Conservation (phyloP, 116 monocot species). For the Cymodocea nodosa region DNA sequence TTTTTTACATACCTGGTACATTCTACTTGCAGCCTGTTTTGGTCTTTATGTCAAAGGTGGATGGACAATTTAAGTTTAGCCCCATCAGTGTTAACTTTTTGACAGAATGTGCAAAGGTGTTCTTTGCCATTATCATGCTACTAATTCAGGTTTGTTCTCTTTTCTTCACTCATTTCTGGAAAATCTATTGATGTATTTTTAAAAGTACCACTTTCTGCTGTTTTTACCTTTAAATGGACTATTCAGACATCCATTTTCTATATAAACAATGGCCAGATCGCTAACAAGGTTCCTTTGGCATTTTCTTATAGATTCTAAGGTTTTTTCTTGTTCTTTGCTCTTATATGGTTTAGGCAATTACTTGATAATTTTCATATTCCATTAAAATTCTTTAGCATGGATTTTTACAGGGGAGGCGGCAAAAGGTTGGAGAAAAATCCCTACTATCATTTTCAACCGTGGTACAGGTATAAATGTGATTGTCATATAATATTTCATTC, state of each 20-base stretch:
- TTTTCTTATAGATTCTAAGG: no score
- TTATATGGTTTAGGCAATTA: background rate
- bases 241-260: no score
- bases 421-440: constrained; percentile 82
- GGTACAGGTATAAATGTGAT: constrained; percentile 41
- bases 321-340: background rate
- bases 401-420: constrained; percentile 45
- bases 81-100: constrained; percentile 94
- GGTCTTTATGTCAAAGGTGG: constrained; percentile 90
- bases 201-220: no score
- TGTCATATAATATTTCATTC: background rate
- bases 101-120: constrained; percentile 75
- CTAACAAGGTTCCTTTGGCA: no score
- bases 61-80: constrained; percentile 90
- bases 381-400: constrained; percentile 3
- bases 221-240: no score
- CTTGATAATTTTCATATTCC: background rate
- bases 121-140: constrained; percentile 88
- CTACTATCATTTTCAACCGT: constrained; percentile 68
- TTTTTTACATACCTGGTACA: background rate
- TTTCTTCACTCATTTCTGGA: background rate
- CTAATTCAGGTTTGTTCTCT: constrained; percentile 59
- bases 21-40: constrained; percentile 68
- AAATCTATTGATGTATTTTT: no score
- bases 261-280: no score